phyloP scores from a whole-genome alignment of 805 yeast species.

The Starmerella bombi region DNA sequence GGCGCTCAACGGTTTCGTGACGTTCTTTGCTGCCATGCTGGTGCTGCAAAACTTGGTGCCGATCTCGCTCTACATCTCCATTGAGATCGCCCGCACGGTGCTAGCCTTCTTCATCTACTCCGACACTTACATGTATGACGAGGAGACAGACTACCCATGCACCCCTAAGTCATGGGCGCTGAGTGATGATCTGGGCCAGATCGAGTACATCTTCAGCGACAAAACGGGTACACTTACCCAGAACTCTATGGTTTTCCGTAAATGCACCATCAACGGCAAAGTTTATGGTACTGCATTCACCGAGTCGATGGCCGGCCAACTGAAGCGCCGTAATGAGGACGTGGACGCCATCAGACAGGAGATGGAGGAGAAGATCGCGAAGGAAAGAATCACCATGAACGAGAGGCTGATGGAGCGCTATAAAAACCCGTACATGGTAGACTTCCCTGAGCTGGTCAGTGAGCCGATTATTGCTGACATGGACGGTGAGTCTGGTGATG shows the following conservation, averaged over 20 bases:
- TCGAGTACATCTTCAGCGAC: slow-evolving; percentile 70
- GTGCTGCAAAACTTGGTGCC: slow-evolving; percentile 69
- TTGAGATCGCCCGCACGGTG: slow-evolving; percentile 64
- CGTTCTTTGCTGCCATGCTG: slow-evolving; percentile 60
- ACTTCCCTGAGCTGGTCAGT: slow-evolving; percentile 37
- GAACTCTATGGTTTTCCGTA: slow-evolving; percentile 70
- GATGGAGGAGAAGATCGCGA: slow-evolving; percentile 32
- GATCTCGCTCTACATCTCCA: slow-evolving; percentile 62
- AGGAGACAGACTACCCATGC: slow-evolving; percentile 57
- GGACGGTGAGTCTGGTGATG: slow-evolving; percentile 28
- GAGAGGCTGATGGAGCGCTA: slow-evolving; percentile 27
- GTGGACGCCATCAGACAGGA: slow-evolving; percentile 36
- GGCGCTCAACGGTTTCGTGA: slow-evolving; percentile 50
- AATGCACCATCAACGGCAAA: slow-evolving; percentile 55
- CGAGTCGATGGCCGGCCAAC: slow-evolving; percentile 61
- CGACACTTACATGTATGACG: slow-evolving; percentile 59
- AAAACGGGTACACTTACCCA: slow-evolving; percentile 78
- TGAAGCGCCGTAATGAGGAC: slow-evolving; percentile 42
- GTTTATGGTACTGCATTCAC: slow-evolving; percentile 66
- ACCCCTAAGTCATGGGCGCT: slow-evolving; percentile 73
- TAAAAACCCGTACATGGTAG: slow-evolving; percentile 36
- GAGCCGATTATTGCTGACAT: slow-evolving; percentile 45
- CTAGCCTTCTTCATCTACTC: slow-evolving; percentile 66
- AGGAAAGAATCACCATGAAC: slow-evolving; percentile 40
- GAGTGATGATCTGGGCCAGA: slow-evolving; percentile 73